Percentiles rank a stretch among this genome's conserved stretches.
Conservation (phyloP, 2,329 filamentous ascomycete species). For the Pestalotiopsis fici region DNA sequence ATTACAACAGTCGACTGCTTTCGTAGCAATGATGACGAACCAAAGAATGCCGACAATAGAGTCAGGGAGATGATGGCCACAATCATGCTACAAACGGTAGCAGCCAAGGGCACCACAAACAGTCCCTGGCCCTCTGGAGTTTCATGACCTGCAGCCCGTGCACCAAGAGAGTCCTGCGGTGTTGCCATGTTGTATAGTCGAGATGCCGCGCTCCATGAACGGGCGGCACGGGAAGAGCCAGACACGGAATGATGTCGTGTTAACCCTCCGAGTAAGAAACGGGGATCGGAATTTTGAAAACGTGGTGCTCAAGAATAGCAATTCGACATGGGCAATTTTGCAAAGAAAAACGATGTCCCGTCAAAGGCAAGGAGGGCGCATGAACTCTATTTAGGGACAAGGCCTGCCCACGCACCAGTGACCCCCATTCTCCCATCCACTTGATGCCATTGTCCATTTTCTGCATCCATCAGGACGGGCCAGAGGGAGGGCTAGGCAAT, state of each 20-base stretch:
- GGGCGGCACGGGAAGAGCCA: neutral
- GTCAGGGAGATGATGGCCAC: slow-evolving; percentile 16
- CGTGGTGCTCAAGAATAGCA: neutral
- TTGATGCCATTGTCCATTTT: neutral
- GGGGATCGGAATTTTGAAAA: neutral
- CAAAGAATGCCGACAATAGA: slow-evolving; percentile 18
- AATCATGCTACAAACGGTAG: slow-evolving; percentile 14
- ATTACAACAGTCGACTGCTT: neutral
- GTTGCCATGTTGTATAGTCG: neutral
- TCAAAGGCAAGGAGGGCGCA: neutral
- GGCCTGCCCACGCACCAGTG: neutral
- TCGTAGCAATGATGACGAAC: slow-evolving; percentile 10
- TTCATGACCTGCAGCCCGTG: neutral
- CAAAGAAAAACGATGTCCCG: neutral
- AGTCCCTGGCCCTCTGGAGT: neutral
- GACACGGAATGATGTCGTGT: neutral
- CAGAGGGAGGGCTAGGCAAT: neutral
- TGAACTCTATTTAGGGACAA: neutral
- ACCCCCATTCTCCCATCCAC: neutral
- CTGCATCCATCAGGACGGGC: neutral
- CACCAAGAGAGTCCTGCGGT: neutral
- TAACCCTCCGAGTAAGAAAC: neutral
- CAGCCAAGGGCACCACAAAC: slow-evolving; percentile 8
- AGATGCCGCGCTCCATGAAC: neutral
- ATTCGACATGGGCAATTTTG: neutral